Percentiles rank a stretch among this genome's conserved stretches.
Evolutionary conservation across 768 basidiomycete species (phyloP).

Genomic region (Tricholoma furcatifolium): DNA sequence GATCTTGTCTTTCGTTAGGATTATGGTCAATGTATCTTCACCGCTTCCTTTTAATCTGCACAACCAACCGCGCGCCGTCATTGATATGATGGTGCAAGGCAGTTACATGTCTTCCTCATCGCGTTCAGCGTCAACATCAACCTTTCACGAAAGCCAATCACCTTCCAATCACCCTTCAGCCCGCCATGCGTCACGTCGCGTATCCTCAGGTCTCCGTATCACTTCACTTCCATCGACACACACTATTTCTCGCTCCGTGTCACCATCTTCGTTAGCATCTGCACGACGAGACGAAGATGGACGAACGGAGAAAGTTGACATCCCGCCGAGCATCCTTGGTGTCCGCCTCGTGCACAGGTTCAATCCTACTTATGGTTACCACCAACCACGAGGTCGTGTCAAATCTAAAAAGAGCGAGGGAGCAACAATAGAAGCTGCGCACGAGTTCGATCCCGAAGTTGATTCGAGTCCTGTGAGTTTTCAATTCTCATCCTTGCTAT

Average conservation of each 20-base stretch:
- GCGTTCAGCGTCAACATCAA: constrained; percentile 23
- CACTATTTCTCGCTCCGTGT: constrained; percentile 10
- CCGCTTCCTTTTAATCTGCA: constrained; percentile 57
- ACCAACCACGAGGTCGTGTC: constrained; percentile 18
- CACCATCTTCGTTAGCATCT: constrained; percentile 14
- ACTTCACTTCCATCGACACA: constrained; percentile 18
- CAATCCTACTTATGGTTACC: background rate
- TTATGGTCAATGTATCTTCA: constrained; percentile 64
- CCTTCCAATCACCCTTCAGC: constrained; percentile 6
- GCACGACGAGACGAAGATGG: constrained; percentile 1
- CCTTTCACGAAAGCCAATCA: constrained; percentile 17
- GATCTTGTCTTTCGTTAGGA: constrained; percentile 33
- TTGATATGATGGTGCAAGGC: constrained; percentile 16
- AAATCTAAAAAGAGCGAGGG: constrained; percentile 11
- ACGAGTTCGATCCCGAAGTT: background rate
- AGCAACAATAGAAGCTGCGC: background rate
- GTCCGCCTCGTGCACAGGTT: constrained; percentile 22
- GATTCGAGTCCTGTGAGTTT: background rate
- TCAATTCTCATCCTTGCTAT: background rate
- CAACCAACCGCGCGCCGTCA: constrained; percentile 30
- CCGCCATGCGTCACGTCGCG: constrained; percentile 3
- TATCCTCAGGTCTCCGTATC: constrained; percentile 13
- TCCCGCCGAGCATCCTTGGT: constrained; percentile 19
- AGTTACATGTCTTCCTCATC: constrained; percentile 23
- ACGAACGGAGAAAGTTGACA: constrained; percentile 1